Percentiles rank a stretch among this genome's conserved stretches.
phyloP scores from a whole-genome alignment of 129 eudicot genomes.

The Arctium minus region DNA sequence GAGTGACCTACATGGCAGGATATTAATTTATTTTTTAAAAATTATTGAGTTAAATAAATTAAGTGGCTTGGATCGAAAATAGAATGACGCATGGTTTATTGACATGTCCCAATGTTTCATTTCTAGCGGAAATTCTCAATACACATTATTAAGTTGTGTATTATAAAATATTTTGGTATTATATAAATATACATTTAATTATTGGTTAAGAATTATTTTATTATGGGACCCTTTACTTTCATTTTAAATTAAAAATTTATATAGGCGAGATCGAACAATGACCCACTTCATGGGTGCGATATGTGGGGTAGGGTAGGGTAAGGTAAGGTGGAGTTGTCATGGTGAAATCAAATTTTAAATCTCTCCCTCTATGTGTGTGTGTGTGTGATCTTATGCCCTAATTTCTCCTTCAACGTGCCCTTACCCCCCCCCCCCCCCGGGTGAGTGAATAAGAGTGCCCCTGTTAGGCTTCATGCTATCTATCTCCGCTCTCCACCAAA shows the following conservation, averaged over 20 bases:
- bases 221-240: not conserved
- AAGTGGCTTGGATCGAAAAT: not conserved
- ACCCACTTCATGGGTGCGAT: not conserved
- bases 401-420: not conserved
- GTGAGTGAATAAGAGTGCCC: not conserved
- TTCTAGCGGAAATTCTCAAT: not conserved
- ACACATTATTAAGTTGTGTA: not conserved
- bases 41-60: too few species aligned
- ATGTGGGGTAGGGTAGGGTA: too few species aligned
- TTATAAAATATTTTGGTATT: not conserved
- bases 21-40: too few species aligned
- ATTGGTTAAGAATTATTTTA: not conserved
- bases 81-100: not conserved
- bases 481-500: not conserved
- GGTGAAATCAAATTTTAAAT: not conserved
- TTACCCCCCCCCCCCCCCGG: not conserved
- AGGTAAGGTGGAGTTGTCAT: not conserved
- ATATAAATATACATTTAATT: not conserved
- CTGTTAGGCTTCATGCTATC: not conserved
- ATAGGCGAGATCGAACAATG: not conserved
- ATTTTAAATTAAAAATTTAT: not conserved
- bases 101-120: not conserved
- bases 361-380: too few species aligned
- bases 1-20: not conserved
- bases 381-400: not conserved